Evolutionary conservation across 2,329 filamentous ascomycete genomes (phyloP).

Genomic region (Diplodia intermedia): DNA sequence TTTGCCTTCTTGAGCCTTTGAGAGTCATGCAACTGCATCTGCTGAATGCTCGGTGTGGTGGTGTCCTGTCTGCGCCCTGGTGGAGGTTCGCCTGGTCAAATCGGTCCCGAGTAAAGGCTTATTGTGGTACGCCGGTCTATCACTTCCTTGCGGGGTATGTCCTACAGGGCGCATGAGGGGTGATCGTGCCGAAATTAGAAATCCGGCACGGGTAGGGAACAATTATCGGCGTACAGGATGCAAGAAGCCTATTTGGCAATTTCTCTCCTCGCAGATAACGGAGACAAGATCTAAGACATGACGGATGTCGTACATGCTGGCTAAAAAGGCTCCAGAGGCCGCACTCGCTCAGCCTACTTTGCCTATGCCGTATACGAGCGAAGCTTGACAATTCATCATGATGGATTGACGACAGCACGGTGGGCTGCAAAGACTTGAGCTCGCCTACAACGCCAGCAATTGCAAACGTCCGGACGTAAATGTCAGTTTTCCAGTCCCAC

Average conservation of each 20-base stretch:
- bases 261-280: neutral
- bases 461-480: no score
- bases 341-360: neutral
- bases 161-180: conserved; percentile 9
- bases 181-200: conserved; percentile 17
- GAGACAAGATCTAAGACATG: conserved; percentile 17
- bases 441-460: no score
- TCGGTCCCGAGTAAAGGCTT: neutral
- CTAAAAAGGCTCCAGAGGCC: conserved; percentile 4
- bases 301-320: conserved; percentile 2
- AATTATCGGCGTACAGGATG: conserved; percentile 2
- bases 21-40: neutral
- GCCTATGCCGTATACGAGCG: neutral
- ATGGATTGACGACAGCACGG: neutral
- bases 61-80: conserved; percentile 10
- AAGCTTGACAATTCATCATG: neutral
- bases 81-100: conserved; percentile 1
- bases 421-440: no score
- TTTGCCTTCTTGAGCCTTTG: neutral
- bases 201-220: neutral
- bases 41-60: neutral
- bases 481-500: no score
- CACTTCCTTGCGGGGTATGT: conserved; percentile 12
- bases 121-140: neutral
- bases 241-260: conserved; percentile 10